A percentile compares a stretch with the other conserved stretches of the same genome.
Conservation (phyloP, 148 eudicot species). For the Simmondsia chinensis region DNA sequence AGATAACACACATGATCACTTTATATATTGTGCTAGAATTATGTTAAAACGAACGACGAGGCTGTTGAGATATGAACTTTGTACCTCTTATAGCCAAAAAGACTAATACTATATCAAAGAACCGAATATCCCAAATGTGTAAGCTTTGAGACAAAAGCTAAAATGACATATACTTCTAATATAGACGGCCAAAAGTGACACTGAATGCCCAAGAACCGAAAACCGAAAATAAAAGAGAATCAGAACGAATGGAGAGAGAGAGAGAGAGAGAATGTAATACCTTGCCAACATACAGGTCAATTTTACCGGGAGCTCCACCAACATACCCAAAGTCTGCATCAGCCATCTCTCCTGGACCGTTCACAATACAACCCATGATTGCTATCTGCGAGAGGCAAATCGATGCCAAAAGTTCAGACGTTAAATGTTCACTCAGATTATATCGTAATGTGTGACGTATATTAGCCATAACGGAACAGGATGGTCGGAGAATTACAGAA, state of each 20-base stretch:
- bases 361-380: conserved; percentile 99
- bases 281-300: conserved; percentile 96
- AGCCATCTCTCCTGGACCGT: conserved; percentile 99
- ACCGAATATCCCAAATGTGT: too few species aligned
- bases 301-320: conserved; percentile 99
- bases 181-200: not conserved
- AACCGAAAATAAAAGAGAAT: not conserved
- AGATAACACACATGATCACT: too few species aligned
- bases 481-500: conserved; percentile 52
- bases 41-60: too few species aligned
- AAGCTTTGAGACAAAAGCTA: too few species aligned
- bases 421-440: too few species aligned
- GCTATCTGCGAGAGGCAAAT: conserved; percentile 58
- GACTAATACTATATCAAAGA: too few species aligned
- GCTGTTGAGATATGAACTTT: too few species aligned
- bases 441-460: too few species aligned
- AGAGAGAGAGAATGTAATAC: conserved; percentile 19
- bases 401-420: not conserved
- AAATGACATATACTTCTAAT: too few species aligned
- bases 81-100: too few species aligned
- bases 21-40: too few species aligned
- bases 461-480: too few species aligned
- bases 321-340: conserved; percentile 99
- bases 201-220: not conserved
- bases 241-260: not conserved